Base-by-base conservation (phyloP, 2,329 filamentous ascomycete genomes). In the Tolypocladium paradoxum region DNA sequence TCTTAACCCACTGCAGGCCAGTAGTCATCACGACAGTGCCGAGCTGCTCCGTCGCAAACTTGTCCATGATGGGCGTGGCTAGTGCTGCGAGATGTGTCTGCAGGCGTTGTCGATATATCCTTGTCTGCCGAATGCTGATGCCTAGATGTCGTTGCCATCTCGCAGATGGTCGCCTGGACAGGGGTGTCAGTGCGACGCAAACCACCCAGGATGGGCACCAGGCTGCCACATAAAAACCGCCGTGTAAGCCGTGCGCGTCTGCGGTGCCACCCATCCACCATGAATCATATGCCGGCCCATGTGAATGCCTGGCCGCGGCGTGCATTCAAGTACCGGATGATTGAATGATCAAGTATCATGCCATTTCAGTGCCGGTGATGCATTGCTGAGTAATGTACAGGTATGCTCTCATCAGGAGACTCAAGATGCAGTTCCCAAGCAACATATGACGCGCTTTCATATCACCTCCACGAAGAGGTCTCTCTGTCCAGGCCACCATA, bases 401-500 rank as follows among this genome's bases (percentile, higher is more conserved):
- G 18, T n/a, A 31, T n/a, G 24, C 16, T 46, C 43, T 31, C 16
- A 27, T 29, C 18, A n/a, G 27, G 16, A 31, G 16, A 8, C 5
- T 14, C 16, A 4, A 11, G 9, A 7, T 8, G 24, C 9, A 4
- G 6, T 20, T 12, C 9, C 43, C 20, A 45, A 31, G 29, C n/a
- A 18, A 16, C 6, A 12, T 9, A 18, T 9, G 8, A 12, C 2
- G 16, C 43, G 2, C 8, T 31, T 16, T 29, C 4, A 12, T 31
- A 29, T 11, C 22, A 14, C 6, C 7, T n/a, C 18, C 58, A 69
- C 18, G 63, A 62, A 53, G 63, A 59, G 24, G 58, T 54, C 36
- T 67, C 61, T 1, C 57, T 54, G 24, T 65, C 58, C 53, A 72
- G 57, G 38, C 55, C 55, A 53, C 70, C 68, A 40, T 60, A 72